Evolutionary conservation across 2,329 filamentous ascomycete genomes (phyloP).

Genomic region (Cladosporium sp.): DNA sequence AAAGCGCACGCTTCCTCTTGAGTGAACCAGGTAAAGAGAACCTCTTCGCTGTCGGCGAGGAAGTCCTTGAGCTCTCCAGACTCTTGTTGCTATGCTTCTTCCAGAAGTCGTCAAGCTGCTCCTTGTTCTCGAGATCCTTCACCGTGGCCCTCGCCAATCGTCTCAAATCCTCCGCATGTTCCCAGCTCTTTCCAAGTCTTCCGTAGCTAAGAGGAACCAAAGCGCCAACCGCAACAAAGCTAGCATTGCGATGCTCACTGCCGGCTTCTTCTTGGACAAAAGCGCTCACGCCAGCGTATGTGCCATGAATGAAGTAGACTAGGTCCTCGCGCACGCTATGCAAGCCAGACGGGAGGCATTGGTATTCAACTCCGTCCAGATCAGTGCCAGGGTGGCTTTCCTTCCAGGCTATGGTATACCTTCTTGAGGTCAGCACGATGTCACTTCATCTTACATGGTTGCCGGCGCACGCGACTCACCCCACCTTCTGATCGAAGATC

Average conservation of each 20-base stretch:
- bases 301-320: conserved; percentile 81
- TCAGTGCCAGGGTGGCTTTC: conserved; percentile 63
- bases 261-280: conserved; percentile 83
- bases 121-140: conserved; percentile 62
- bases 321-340: conserved; percentile 87
- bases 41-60: background rate
- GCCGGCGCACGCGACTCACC: conserved; percentile 29
- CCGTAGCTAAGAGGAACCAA: conserved; percentile 85
- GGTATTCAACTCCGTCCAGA: conserved; percentile 89
- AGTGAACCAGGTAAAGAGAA: background rate
- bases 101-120: conserved; percentile 79
- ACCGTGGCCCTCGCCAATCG: conserved; percentile 69
- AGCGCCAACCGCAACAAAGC: conserved; percentile 89
- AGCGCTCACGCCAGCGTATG: conserved; percentile 84
- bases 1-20: conserved; percentile 37
- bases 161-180: conserved; percentile 75
- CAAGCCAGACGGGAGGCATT: conserved; percentile 88
- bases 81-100: conserved; percentile 43
- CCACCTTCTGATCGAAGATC: conserved; percentile 41
- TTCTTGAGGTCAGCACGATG: conserved; percentile 33
- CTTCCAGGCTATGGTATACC: conserved; percentile 86
- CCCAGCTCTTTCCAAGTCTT: conserved; percentile 83
- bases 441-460: background rate
- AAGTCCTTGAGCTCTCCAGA: conserved; percentile 24
- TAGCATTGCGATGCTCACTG: conserved; percentile 78